Evolutionary conservation across 139 green algal genomes (phyloP).

Genomic region (Eudorina sp.): DNA sequence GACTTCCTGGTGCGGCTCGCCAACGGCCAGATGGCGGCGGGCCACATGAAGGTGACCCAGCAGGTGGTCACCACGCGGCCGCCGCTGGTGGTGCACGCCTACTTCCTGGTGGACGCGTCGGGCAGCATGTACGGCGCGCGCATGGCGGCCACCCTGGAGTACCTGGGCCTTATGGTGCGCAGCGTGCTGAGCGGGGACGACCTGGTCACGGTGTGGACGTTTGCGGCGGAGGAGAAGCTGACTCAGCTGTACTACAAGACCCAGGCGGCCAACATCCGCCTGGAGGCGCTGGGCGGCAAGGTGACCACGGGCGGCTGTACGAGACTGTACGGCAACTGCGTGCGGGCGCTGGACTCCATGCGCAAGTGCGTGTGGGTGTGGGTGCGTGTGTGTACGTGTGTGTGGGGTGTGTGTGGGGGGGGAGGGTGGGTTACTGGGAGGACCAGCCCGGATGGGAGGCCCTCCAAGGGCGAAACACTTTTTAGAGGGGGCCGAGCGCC

Average conservation of each 20-base stretch:
- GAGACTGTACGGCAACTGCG: neutral
- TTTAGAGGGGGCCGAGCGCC: too few species aligned
- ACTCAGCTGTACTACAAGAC: conserved; percentile 17
- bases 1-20: too few species aligned
- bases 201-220: conserved; percentile 12
- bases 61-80: neutral
- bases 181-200: neutral
- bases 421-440: too few species aligned
- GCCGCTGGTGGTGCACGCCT: neutral
- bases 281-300: neutral
- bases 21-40: neutral
- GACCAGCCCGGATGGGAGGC: too few species aligned
- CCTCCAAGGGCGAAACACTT: too few species aligned
- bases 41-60: neutral
- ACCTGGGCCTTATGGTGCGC: neutral
- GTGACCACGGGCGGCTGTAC: neutral
- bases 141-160: neutral
- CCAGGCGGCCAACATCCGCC: neutral
- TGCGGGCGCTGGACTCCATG: neutral
- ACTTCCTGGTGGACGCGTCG: neutral
- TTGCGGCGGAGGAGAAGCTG: neutral
- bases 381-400: too few species aligned
- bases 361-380: too few species aligned
- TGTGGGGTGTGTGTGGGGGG: too few species aligned
- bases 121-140: neutral